These are phyloP conservation scores for Amphirosellinia nigrospora DNA, from an alignment of 495 filamentous ascomycete genomes.

Conservation along the genomic window DNA sequence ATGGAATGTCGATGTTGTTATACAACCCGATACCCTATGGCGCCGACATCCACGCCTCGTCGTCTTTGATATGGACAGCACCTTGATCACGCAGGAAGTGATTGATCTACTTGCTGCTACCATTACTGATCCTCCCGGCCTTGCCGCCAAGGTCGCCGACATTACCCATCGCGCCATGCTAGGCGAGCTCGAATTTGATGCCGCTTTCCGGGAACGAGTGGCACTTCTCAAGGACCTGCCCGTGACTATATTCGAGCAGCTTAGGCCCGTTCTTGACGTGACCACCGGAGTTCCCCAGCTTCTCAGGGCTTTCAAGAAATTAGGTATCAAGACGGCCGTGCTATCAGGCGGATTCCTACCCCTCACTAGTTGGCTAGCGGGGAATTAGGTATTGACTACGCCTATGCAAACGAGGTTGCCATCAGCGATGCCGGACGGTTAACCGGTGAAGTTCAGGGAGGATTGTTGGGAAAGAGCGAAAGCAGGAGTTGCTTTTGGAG, in stretches of 20 bases:
- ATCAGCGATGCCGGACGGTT: conserved; percentile 66
- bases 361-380: conserved; percentile 83
- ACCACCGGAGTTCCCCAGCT: conserved; percentile 81
- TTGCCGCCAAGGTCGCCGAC: conserved; percentile 61
- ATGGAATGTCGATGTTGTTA: conserved; percentile 83
- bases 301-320: conserved; percentile 68
- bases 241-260: conserved; percentile 78
- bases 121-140: conserved; percentile 64
- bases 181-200: conserved; percentile 92
- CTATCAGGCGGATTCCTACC: conserved; percentile 91
- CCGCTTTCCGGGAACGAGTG: conserved; percentile 78
- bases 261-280: conserved; percentile 75
- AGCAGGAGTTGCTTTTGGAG: conserved; percentile 74
- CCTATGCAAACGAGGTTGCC: conserved; percentile 83
- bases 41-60: conserved; percentile 79
- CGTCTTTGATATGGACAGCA: conserved; percentile 98
- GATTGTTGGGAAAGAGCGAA: conserved; percentile 84
- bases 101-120: conserved; percentile 91
- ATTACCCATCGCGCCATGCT: conserved; percentile 96
- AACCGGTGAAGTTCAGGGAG: conserved; percentile 78
- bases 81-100: conserved; percentile 93
- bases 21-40: conserved; percentile 75
- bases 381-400: conserved; percentile 83
- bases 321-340: conserved; percentile 86
- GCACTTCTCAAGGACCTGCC: conserved; percentile 80